Evolutionary conservation across 2,329 filamentous ascomycete genomes (phyloP), one percentile per base, ranked within the genome.

Genomic region (Thielaviopsis populi): DNA sequence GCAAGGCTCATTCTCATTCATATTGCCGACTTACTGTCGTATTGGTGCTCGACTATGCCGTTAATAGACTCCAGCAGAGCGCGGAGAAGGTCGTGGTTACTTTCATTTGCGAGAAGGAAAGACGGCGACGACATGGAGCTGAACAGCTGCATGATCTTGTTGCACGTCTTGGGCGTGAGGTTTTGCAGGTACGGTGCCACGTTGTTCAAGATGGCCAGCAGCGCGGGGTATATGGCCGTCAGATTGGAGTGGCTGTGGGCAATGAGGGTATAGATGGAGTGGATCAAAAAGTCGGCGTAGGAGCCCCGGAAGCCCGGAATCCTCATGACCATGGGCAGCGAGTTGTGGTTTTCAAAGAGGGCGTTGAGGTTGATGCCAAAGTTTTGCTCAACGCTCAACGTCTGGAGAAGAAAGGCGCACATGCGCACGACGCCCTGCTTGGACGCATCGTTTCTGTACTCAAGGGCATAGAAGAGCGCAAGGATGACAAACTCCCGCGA

Each of bases 341-440:
- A 91, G 63, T 96, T 91, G 72, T 96, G 92, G 1, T 85, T 88
- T 67, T 91, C 86, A 69, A 99, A 97, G 17, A 79, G 80, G 74
- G 90, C 91, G 75, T 96, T 97, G 61, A 99, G 79, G 69, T 90
- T 92, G 71, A 87, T 83, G 37, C 91, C 92, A 74, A 97, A 97
- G 67, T 88, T 91, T 64, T 87, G 83, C 74, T 97, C 94, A 1
- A 95, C 91, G 70, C 92, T 97, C 70, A 99, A 77, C 0, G 94
- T 97, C 74, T 99, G 94, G 48, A 99, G 76, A 53, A 97, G 81
- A 73, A 99, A 97, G n/a, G 95, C 86, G 74, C 94, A 96, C 91
- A 97, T 96, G 63, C 94, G 83, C 30, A 97, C 89, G 1, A 96
- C 80, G 0, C 94, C 94, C 73, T 96, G 91, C 72, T 92, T 95